A percentile compares a stretch with the other conserved stretches of the same genome.
phyloP scores from a whole-genome alignment of 2,329 filamentous ascomycete genomes.

The Fusarium staphyleae region DNA sequence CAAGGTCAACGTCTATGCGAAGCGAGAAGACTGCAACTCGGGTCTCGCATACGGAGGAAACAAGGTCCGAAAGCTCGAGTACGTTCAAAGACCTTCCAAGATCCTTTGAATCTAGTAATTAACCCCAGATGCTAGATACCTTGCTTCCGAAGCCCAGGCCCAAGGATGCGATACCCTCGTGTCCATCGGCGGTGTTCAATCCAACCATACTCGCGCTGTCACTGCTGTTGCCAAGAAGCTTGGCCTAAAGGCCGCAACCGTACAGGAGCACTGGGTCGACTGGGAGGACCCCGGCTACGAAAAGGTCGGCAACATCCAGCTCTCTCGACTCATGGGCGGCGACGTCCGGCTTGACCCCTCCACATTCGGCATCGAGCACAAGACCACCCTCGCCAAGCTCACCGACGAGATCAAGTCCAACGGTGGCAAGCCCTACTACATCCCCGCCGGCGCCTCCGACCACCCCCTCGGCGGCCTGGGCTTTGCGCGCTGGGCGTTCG shows the following conservation, averaged over 20 bases:
- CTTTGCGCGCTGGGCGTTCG: constrained; percentile 75
- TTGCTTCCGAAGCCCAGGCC: constrained; percentile 67
- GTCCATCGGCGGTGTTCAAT: constrained; percentile 72
- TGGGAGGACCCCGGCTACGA: constrained; percentile 66
- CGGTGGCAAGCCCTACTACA: constrained; percentile 72
- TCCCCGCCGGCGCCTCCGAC: constrained; percentile 74
- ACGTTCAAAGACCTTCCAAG: background rate
- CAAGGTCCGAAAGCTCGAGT: constrained; percentile 74
- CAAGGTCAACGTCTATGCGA: constrained; percentile 70
- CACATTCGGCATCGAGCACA: constrained; percentile 73
- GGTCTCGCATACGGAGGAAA: constrained; percentile 73
- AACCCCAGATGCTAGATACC: constrained; percentile 55
- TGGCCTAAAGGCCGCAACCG: constrained; percentile 60
- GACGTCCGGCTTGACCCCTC: constrained; percentile 67
- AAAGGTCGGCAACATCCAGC: constrained; percentile 74
- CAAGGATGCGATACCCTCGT: constrained; percentile 67
- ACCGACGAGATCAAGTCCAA: constrained; percentile 58
- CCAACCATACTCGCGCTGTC: constrained; percentile 74
- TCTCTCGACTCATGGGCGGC: constrained; percentile 71
- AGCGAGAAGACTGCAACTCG: constrained; percentile 75
- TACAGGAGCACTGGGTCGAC: constrained; percentile 75
- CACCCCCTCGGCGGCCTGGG: constrained; percentile 74
- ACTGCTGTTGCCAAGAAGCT: constrained; percentile 66
- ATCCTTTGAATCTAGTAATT: background rate
- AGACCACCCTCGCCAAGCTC: constrained; percentile 62